Evolutionary conservation across 1,139 yeast genomes (phyloP).

Genomic region (Protomyces inouyei): DNA sequence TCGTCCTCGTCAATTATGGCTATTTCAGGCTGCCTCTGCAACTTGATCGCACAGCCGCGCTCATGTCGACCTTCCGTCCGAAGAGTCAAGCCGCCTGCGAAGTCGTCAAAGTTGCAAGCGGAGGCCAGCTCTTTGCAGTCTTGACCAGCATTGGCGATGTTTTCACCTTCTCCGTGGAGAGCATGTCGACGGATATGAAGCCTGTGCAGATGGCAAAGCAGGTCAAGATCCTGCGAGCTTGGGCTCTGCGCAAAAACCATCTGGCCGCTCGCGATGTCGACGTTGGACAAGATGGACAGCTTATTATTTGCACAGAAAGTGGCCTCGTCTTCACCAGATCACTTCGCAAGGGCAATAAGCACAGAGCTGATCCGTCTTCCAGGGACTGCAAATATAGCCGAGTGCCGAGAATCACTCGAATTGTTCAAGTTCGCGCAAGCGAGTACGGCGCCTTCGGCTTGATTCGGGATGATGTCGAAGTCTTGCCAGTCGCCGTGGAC

Average conservation of each 20-base stretch:
- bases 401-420: conserved; percentile 51
- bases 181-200: conserved; percentile 14
- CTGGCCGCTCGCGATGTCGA: conserved; percentile 54
- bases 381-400: conserved; percentile 52
- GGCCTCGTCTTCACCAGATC: conserved; percentile 55
- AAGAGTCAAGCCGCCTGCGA: conserved; percentile 12
- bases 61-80: conserved; percentile 32
- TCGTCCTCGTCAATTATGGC: conserved; percentile 56
- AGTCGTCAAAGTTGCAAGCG: conserved; percentile 32
- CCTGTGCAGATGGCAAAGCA: conserved; percentile 27
- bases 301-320: conserved; percentile 59
- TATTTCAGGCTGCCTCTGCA: conserved; percentile 45
- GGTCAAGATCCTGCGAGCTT: conserved; percentile 34
- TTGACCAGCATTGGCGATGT: conserved; percentile 39
- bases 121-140: conserved; percentile 35
- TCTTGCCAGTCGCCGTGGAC: conserved; percentile 37
- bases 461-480: conserved; percentile 58
- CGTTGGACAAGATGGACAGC: conserved; percentile 62
- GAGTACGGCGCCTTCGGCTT: conserved; percentile 64
- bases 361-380: conserved; percentile 28
- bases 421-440: conserved; percentile 61
- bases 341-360: conserved; percentile 35
- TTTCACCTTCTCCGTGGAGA: conserved; percentile 35
- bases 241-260: conserved; percentile 40
- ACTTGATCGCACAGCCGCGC: conserved; percentile 31